Conservation (phyloP, 2,329 filamentous ascomycete species). For the Epichloe bromicola region DNA sequence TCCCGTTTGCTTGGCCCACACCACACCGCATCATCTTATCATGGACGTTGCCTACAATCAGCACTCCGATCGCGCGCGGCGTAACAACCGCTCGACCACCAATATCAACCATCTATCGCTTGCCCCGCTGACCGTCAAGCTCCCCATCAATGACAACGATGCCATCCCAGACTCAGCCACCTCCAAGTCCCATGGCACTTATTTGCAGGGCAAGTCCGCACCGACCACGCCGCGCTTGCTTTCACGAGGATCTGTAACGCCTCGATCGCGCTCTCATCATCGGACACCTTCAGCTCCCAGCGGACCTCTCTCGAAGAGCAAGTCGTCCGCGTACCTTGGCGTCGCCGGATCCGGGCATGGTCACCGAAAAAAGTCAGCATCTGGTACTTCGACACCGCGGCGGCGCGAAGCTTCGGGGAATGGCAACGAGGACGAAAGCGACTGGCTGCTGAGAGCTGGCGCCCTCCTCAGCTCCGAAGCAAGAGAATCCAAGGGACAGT, state of each 20-base stretch:
- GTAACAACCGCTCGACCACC: constrained; percentile 44
- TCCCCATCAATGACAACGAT: constrained; percentile 43
- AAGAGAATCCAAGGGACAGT: constrained; percentile 54
- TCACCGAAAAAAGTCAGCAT: constrained; percentile 9
- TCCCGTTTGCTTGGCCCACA: neutral
- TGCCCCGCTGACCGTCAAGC: constrained; percentile 49
- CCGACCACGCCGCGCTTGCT: constrained; percentile 53
- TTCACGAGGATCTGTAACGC: constrained; percentile 38
- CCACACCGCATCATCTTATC: neutral
- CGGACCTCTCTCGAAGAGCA: constrained; percentile 41
- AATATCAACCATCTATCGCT: constrained; percentile 49
- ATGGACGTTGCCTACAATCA: constrained; percentile 51
- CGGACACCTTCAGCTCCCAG: constrained; percentile 26
- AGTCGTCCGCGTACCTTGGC: constrained; percentile 45
- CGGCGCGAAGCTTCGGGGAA: constrained; percentile 18
- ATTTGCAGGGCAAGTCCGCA: constrained; percentile 48
- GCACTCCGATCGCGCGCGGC: constrained; percentile 42
- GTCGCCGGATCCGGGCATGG: constrained; percentile 7
- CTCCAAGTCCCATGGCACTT: constrained; percentile 29
- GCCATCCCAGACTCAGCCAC: constrained; percentile 26
- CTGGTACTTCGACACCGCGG: constrained; percentile 23
- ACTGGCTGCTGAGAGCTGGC: constrained; percentile 53
- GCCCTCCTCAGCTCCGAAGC: constrained; percentile 48
- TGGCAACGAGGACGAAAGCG: constrained; percentile 36
- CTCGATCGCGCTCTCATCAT: constrained; percentile 32